Evolutionary conservation across 768 basidiomycete genomes (phyloP).

Genomic region (Auricularia auricula-judae): DNA sequence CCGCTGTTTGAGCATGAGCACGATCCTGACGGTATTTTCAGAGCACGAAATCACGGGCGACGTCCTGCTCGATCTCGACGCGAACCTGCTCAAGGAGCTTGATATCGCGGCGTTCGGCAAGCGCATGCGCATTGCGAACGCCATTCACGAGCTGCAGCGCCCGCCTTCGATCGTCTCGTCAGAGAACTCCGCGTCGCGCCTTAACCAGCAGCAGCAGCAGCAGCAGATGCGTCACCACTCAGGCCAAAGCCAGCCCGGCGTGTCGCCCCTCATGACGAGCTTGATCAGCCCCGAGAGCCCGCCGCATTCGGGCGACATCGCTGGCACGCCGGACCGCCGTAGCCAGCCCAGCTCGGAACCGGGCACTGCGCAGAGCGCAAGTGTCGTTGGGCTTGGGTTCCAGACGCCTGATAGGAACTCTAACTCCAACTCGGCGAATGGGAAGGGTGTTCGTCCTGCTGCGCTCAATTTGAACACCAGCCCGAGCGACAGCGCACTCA

Average conservation of each 20-base stretch:
- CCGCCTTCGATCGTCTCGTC: slow-evolving; percentile 54
- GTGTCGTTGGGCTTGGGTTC: not conserved
- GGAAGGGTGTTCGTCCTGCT: not conserved
- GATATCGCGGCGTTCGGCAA: slow-evolving; percentile 93
- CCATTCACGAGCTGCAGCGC: slow-evolving; percentile 76
- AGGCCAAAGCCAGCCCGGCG: not conserved
- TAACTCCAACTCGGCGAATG: not conserved
- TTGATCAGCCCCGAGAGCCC: slow-evolving; percentile 25
- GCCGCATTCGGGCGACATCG: slow-evolving; percentile 13
- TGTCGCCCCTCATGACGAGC: slow-evolving; percentile 14
- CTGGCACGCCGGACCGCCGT: not conserved
- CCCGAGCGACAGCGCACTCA: slow-evolving; percentile 51
- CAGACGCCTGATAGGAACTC: not conserved
- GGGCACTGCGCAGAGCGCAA: not conserved
- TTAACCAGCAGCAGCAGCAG: not conserved
- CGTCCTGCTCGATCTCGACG: slow-evolving; percentile 88
- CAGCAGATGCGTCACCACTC: not conserved
- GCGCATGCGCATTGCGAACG: slow-evolving; percentile 84
- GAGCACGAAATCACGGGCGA: slow-evolving; percentile 99
- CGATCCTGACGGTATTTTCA: slow-evolving; percentile 18
- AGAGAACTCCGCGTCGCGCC: slow-evolving; percentile 15
- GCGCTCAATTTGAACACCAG: slow-evolving; percentile 31
- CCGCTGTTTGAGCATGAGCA: not conserved
- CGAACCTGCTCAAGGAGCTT: slow-evolving; percentile 88
- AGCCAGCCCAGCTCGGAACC: not conserved